Conservation (phyloP, 2,329 filamentous ascomycete species). For the Beauveria medogensis region DNA sequence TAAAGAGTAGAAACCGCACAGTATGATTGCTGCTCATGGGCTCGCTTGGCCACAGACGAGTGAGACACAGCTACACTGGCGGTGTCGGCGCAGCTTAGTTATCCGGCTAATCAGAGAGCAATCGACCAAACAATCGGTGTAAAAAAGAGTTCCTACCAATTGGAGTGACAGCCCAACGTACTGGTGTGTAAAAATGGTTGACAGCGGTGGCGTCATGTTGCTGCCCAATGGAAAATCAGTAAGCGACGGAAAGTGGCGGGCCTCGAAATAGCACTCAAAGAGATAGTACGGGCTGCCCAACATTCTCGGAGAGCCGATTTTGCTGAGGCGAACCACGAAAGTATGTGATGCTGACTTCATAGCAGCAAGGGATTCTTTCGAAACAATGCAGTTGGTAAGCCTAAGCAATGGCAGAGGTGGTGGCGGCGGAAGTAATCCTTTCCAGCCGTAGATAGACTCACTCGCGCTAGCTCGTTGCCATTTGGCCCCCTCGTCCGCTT, state of each 20-base stretch:
- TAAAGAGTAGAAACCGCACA: background rate
- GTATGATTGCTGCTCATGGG: background rate
- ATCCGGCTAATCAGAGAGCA: background rate
- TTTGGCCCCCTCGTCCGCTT: background rate
- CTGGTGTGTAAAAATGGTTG: background rate
- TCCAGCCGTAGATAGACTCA: background rate
- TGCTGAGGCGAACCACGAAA: background rate
- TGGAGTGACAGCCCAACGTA: background rate
- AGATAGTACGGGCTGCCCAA: background rate
- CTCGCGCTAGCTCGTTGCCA: background rate
- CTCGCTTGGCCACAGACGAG: background rate
- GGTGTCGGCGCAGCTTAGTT: background rate
- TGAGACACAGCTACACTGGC: conserved; percentile 5
- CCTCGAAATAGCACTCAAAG: background rate
- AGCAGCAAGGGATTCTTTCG: background rate
- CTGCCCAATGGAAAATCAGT: conserved; percentile 4
- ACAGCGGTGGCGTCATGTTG: conserved; percentile 2
- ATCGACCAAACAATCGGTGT: conserved; percentile 2
- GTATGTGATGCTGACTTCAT: background rate
- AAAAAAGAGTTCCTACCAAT: background rate
- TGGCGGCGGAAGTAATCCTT: background rate
- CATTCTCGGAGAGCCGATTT: background rate
- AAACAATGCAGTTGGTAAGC: background rate
- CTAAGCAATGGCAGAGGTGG: background rate
- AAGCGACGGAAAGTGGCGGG: conserved; percentile 7